These are phyloP conservation scores for Podaxis sp. DNA, from an alignment of 768 basidiomycete species.

Conservation along the genomic window DNA sequence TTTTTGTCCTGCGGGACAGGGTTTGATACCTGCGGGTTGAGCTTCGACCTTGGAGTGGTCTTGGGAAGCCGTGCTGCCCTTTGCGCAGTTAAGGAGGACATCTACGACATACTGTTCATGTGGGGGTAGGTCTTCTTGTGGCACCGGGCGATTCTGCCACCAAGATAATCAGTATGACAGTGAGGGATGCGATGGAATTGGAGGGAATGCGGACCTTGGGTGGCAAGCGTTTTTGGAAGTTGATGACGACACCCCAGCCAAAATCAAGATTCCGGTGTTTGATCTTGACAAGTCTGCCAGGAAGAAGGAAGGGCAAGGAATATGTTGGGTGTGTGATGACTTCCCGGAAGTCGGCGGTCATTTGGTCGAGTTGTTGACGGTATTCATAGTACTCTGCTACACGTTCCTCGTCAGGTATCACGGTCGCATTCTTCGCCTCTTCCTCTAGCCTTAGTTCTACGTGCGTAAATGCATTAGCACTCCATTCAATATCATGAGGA, in stretches of 20 bases:
- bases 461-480: conserved; percentile 1
- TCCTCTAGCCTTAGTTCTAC: conserved; percentile 77
- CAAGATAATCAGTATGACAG: not conserved
- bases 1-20: conserved; percentile 67
- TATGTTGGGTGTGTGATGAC: conserved; percentile 96
- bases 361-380: conserved; percentile 89
- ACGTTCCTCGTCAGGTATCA: conserved; percentile 79
- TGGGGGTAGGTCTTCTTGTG: conserved; percentile 66
- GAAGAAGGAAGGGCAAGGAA: conserved; percentile 88
- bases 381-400: conserved; percentile 90
- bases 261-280: conserved; percentile 86
- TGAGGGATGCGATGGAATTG: not conserved
- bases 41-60: conserved; percentile 49
- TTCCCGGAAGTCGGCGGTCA: conserved; percentile 82
- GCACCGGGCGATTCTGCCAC: conserved; percentile 60
- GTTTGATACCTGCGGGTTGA: conserved; percentile 67
- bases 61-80: conserved; percentile 56
- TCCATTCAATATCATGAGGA: too few relatives aligned
- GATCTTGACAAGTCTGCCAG: conserved; percentile 89
- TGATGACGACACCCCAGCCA: conserved; percentile 95
- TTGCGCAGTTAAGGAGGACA: conserved; percentile 79
- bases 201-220: conserved; percentile 54
- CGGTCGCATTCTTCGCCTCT: conserved; percentile 52
- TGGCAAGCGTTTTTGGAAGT: conserved; percentile 83
- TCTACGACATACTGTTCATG: conserved; percentile 94